A percentile compares a stretch with the other conserved stretches of the same genome.
phyloP scores from a whole-genome alignment of 495 filamentous ascomycete species.

The Tuber brumale region DNA sequence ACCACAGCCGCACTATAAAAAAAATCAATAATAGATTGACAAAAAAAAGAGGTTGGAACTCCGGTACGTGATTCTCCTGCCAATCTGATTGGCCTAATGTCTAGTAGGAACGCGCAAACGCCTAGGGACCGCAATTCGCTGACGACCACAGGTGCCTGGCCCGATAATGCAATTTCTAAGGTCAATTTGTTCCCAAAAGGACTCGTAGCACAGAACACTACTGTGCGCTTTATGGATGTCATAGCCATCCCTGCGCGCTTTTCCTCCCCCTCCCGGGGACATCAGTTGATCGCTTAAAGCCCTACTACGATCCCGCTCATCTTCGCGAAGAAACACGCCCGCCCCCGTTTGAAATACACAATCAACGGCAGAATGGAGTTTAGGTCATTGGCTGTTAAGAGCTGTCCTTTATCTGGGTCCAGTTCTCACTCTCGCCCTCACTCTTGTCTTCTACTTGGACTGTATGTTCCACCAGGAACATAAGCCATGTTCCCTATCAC shows the following conservation, averaged over 20 bases:
- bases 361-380: not conserved
- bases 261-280: not conserved
- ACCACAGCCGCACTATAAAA: constrained; percentile 2
- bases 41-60: not conserved
- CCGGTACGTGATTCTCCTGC: not conserved
- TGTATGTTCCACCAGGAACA: not conserved
- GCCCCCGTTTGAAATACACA: not conserved
- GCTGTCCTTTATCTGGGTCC: not conserved
- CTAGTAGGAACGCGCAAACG: not conserved
- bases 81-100: not conserved
- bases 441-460: not conserved
- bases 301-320: not conserved
- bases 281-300: constrained; percentile 1
- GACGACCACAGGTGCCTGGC: not conserved
- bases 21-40: not conserved
- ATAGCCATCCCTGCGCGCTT: not conserved
- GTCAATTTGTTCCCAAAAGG: not conserved
- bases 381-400: not conserved
- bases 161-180: not conserved
- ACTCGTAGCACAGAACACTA: not conserved
- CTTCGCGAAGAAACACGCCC: not conserved
- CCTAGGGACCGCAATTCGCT: not conserved
- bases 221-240: not conserved
- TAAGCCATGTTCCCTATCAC: not conserved
- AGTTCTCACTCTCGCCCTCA: not conserved